Evolutionary conservation across 495 filamentous ascomycete genomes (phyloP), one percentile per base, ranked within the genome.

Genomic region (Penicillium lividum): DNA sequence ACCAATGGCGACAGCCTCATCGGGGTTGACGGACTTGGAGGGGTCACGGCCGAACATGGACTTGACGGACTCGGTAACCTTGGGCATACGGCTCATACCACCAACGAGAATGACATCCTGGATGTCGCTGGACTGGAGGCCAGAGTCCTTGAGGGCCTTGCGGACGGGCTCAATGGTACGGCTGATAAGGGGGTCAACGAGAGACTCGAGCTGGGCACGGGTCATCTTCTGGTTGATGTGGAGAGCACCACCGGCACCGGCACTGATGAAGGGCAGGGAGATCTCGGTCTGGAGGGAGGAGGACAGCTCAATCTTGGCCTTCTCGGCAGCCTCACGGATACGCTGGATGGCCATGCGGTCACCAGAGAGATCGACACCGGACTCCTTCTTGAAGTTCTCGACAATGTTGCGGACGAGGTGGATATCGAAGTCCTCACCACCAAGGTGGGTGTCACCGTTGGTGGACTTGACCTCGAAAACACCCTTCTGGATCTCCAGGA

Each of bases 51-150:
- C 93, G 77, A 98, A 98, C 74, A 98, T 92, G 78, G 80, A 86
- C 87, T 96, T 97, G 69, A 98, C 94, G 36, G 92, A 95, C 80
- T 98, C 93, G 61, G 87, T 87, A 67, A 98, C 94, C 87, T 97
- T 98, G 68, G 94, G 94, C 94, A 98, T 98, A 81, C 94, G 95
- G 64, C 95, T 97, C 94, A 98, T 98, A 79, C 94, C 94, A 85
- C 94, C 94, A 54, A 98, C 94, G 28, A 98, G 88, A 73, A 98
- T 98, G 67, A 98, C 91, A 71, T 98, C 94, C 80, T 98, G 92
- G 76, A 98, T 96, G 54, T 98, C 95, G 77, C 90, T 92, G 61
- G 94, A 86, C 78, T 92, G 84, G 46, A 98, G 86, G 73, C 88
- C 88, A 73, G 94, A 95, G 76, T 98, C 94, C 86, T 97, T 98